These are phyloP conservation scores for Saccharomycopsis javanensis DNA, from an alignment of 805 yeast species.

Conservation along the genomic window DNA sequence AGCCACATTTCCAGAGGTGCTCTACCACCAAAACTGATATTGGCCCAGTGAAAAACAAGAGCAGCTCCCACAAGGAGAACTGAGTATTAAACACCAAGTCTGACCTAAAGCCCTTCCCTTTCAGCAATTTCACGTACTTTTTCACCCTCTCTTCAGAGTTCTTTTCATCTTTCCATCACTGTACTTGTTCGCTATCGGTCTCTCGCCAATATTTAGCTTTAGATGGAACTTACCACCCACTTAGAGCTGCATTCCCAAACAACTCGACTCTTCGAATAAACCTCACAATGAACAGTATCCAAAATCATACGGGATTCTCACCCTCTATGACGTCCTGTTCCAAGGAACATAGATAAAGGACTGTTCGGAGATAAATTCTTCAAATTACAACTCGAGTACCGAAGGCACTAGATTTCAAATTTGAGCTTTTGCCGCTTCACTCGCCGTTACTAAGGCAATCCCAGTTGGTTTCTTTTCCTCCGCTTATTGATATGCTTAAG, in stretches of 20 bases:
- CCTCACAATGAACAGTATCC: constrained; percentile 26
- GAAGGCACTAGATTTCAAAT: constrained; percentile 33
- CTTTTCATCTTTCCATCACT: constrained; percentile 33
- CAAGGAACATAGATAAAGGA: constrained; percentile 31
- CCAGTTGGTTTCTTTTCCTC: not conserved
- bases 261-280: constrained; percentile 16
- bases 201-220: constrained; percentile 39
- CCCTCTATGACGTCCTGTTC: constrained; percentile 35
- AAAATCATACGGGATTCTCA: constrained; percentile 33
- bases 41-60: constrained; percentile 1
- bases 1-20: constrained; percentile 1
- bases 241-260: constrained; percentile 1
- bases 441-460: constrained; percentile 1
- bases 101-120: constrained; percentile 36
- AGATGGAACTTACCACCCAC: constrained; percentile 25
- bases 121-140: constrained; percentile 37
- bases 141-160: constrained; percentile 33
- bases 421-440: constrained; percentile 25
- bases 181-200: constrained; percentile 40
- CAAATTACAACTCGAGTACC: constrained; percentile 34
- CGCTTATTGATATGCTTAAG: constrained; percentile 1
- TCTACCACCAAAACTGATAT: not conserved
- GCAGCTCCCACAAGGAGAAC: constrained; percentile 1
- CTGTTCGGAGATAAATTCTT: constrained; percentile 28
- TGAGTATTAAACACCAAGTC: constrained; percentile 26